phyloP scores from a whole-genome alignment of 192 early-diverging fungal species.

The Umbelopsis sp. region DNA sequence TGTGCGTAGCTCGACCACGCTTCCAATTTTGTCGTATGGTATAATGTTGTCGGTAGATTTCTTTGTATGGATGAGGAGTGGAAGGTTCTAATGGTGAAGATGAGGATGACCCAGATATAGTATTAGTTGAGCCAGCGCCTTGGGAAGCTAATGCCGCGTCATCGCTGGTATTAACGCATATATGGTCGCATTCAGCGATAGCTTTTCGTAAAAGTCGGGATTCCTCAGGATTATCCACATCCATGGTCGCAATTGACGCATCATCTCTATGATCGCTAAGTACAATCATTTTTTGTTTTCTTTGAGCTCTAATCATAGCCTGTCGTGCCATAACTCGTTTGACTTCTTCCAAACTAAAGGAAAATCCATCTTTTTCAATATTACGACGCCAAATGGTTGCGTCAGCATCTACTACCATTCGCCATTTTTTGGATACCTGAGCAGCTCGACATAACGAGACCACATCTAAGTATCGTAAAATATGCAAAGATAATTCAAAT shows the following conservation, averaged over 20 bases:
- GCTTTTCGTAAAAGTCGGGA: slow-evolving; percentile 16
- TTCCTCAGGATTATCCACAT: slow-evolving; percentile 16
- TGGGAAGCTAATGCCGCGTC: slow-evolving; percentile 9
- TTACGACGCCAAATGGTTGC: slow-evolving; percentile 52
- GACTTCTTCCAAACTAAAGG: slow-evolving; percentile 19
- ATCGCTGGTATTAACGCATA: slow-evolving; percentile 14
- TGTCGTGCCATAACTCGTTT: slow-evolving; percentile 5
- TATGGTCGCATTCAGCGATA: slow-evolving; percentile 12
- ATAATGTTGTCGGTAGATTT: slow-evolving; percentile 78
- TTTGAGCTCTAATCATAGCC: not conserved
- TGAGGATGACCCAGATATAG: not conserved
- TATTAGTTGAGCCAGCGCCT: not conserved
- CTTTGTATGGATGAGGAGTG: slow-evolving; percentile 64
- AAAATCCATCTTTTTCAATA: slow-evolving; percentile 50
- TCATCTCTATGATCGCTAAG: slow-evolving; percentile 14
- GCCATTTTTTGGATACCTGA: slow-evolving; percentile 85
- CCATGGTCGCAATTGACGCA: slow-evolving; percentile 7
- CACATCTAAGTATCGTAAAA: slow-evolving; percentile 85
- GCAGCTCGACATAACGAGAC: slow-evolving; percentile 76
- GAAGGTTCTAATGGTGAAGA: slow-evolving; percentile 20
- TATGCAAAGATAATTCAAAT: slow-evolving; percentile 69
- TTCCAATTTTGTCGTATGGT: slow-evolving; percentile 86
- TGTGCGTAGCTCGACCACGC: slow-evolving; percentile 70
- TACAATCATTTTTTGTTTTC: slow-evolving; percentile 21
- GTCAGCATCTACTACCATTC: slow-evolving; percentile 73